phyloP scores from a whole-genome alignment of 2,329 filamentous ascomycete species.

The Cordyceps farinosa region DNA sequence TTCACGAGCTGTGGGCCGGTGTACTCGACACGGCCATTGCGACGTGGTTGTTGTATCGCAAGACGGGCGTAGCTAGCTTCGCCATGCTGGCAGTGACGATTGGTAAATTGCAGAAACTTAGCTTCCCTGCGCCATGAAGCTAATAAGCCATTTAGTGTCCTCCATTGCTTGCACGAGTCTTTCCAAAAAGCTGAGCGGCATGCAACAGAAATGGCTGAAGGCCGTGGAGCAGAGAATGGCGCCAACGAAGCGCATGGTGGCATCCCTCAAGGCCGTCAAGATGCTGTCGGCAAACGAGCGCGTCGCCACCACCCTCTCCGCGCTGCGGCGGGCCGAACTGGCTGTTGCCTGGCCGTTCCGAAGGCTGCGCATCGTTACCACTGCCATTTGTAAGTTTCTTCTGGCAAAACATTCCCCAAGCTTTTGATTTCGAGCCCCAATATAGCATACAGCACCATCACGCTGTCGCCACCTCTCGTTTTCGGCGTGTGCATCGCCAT shows the following conservation, averaged over 20 bases:
- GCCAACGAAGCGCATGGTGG: background rate
- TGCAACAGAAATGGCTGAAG: background rate
- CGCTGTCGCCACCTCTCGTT: conserved; percentile 2
- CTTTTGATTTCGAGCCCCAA: background rate
- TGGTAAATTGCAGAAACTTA: background rate
- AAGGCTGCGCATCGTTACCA: background rate
- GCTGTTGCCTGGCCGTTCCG: background rate
- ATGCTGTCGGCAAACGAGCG: conserved; percentile 4
- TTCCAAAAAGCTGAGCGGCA: conserved; percentile 4
- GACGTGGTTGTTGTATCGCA: conserved; percentile 3
- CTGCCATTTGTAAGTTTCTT: conserved; percentile 1
- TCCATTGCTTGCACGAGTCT: background rate
- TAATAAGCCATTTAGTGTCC: background rate
- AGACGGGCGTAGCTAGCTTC: background rate
- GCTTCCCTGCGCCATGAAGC: no score
- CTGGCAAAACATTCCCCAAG: background rate
- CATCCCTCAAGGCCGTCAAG: conserved; percentile 8
- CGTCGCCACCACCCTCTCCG: background rate
- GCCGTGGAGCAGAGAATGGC: conserved; percentile 3
- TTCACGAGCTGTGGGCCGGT: conserved; percentile 10
- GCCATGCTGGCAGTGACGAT: conserved; percentile 1
- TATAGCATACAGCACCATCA: conserved; percentile 7
- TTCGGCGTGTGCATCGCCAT: conserved; percentile 3
- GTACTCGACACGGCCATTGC: background rate
- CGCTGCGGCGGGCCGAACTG: background rate